Conservation (phyloP, 768 basidiomycete species). For the Phanerochaete sordida region DNA sequence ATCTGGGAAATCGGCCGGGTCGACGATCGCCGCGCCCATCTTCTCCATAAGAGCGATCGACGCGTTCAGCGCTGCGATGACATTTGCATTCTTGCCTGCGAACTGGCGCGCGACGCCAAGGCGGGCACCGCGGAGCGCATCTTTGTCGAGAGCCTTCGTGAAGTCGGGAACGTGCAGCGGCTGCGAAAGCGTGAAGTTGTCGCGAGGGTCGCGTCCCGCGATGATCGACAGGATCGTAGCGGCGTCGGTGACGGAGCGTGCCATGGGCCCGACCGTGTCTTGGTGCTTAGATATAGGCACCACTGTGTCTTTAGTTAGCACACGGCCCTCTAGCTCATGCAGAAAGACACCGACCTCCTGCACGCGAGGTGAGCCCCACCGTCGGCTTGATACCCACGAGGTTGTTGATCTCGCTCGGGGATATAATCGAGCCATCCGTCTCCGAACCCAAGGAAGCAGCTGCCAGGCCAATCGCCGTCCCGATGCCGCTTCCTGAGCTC, state of each 20-base stretch:
- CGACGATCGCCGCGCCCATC: slow-evolving; percentile 47
- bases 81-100: slow-evolving; percentile 16
- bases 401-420: slow-evolving; percentile 37
- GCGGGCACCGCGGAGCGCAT: slow-evolving; percentile 43
- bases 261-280: slow-evolving; percentile 32
- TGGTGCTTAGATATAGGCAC: slow-evolving; percentile 38
- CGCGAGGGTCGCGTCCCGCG: slow-evolving; percentile 39
- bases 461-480: slow-evolving; percentile 38
- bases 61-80: slow-evolving; percentile 35
- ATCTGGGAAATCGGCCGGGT: slow-evolving; percentile 59
- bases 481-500: slow-evolving; percentile 40
- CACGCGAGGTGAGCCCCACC: slow-evolving; percentile 29
- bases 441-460: slow-evolving; percentile 42
- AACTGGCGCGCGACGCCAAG: slow-evolving; percentile 43
- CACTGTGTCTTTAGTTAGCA: too few species aligned
- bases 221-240: slow-evolving; percentile 34
- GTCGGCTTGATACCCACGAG: slow-evolving; percentile 35
- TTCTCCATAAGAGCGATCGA: slow-evolving; percentile 35
- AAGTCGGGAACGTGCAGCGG: slow-evolving; percentile 51
- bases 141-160: slow-evolving; percentile 44
- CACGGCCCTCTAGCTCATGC: too few species aligned
- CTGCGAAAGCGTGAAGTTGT: slow-evolving; percentile 38
- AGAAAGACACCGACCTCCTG: slow-evolving; percentile 26
- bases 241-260: slow-evolving; percentile 29
- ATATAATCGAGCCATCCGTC: slow-evolving; percentile 43